phyloP scores from a whole-genome alignment of 2,329 filamentous ascomycete species.

The Dothideomycetes sp. region DNA sequence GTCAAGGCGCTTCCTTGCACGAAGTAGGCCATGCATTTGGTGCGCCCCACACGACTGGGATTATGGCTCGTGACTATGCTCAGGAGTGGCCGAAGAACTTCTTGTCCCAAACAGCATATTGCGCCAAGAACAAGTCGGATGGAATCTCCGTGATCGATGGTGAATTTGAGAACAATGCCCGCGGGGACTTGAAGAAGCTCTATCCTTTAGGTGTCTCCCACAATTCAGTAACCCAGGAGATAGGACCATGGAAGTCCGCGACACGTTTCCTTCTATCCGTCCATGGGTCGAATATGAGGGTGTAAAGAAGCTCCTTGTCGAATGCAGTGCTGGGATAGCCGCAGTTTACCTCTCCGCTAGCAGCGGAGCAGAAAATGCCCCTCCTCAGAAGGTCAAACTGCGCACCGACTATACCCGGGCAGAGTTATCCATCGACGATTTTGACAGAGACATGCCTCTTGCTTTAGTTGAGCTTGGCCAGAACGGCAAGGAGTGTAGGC shows the following conservation, averaged over 20 bases:
- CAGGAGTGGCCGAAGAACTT: slow-evolving; percentile 34
- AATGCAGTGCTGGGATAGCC: neutral
- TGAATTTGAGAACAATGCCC: slow-evolving; percentile 15
- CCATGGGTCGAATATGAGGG: neutral
- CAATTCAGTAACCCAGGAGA: slow-evolving; percentile 22
- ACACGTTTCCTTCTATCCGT: neutral
- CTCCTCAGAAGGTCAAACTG: too few species aligned
- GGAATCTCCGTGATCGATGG: neutral
- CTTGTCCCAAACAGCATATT: slow-evolving; percentile 15
- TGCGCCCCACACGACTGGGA: slow-evolving; percentile 20
- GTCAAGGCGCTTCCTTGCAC: slow-evolving; percentile 26
- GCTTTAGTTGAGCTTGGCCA: slow-evolving; percentile 25
- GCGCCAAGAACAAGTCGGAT: neutral
- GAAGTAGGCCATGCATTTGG: slow-evolving; percentile 28
- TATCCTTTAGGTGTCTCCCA: slow-evolving; percentile 15
- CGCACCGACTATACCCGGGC: too few species aligned
- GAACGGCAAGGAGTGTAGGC: slow-evolving; percentile 28
- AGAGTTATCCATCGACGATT: too few species aligned
- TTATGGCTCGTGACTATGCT: slow-evolving; percentile 29
- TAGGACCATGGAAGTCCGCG: neutral
- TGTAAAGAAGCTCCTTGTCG: neutral
- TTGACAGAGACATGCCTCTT: too few species aligned
- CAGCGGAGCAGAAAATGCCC: too few species aligned
- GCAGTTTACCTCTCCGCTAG: too few species aligned
- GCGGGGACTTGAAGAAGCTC: slow-evolving; percentile 23